A percentile compares a stretch with the other conserved stretches of the same genome.
Conservation (phyloP, 148 eudicot genomes). For the Rhododendron henanense region DNA sequence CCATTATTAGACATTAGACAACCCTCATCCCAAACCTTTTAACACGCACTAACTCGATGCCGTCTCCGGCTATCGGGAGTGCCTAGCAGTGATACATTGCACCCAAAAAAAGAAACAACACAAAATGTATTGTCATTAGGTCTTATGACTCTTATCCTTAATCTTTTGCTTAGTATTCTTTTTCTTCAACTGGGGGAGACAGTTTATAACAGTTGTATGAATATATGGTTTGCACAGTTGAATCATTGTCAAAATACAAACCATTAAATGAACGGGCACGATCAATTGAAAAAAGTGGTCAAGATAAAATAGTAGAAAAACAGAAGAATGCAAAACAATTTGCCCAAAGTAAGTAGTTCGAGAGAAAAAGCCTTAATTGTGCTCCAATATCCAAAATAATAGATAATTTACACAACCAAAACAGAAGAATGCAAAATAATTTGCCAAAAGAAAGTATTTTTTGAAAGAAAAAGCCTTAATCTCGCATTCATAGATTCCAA, state of each 20-base stretch:
- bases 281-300: background rate
- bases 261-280: background rate
- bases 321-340: too few species aligned
- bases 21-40: background rate
- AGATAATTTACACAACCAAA: too few species aligned
- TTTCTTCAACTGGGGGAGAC: too few species aligned
- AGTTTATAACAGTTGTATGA: background rate
- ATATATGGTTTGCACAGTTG: background rate
- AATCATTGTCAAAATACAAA: background rate
- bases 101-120: background rate
- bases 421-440: too few species aligned
- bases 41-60: background rate
- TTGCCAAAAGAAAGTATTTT: too few species aligned
- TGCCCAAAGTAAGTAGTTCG: too few species aligned
- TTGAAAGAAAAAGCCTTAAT: too few species aligned
- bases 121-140: background rate
- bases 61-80: too few species aligned
- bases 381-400: too few species aligned
- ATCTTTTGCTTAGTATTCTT: too few species aligned
- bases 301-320: background rate
- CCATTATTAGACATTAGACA: background rate
- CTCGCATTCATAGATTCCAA: background rate
- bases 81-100: background rate
- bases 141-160: background rate
- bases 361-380: too few species aligned